Conservation (phyloP, 768 basidiomycete genomes). For the Lepiota venenata region DNA sequence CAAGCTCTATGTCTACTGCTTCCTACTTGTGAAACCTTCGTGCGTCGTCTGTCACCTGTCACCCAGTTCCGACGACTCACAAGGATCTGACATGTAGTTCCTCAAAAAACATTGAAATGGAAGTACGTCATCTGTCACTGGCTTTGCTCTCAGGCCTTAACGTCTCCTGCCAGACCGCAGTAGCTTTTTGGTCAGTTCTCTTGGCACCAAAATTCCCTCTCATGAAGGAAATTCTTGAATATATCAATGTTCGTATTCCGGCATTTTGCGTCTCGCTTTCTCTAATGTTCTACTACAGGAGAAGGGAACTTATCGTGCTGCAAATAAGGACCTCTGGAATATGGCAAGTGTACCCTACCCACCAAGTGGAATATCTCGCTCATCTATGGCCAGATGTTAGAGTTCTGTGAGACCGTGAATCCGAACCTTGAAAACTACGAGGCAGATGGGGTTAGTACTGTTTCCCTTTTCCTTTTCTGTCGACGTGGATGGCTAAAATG, state of each 20-base stretch:
- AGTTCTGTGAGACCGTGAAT: constrained; percentile 66
- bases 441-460: constrained; percentile 58
- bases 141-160: background rate
- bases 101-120: constrained; percentile 78
- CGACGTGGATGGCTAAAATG: background rate
- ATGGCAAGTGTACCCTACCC: constrained; percentile 49
- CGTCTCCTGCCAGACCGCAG: constrained; percentile 49
- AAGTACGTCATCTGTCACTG: constrained; percentile 41
- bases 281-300: constrained; percentile 28
- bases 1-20: constrained; percentile 70
- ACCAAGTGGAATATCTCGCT: constrained; percentile 3
- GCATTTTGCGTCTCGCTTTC: background rate
- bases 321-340: constrained; percentile 83
- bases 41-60: constrained; percentile 33
- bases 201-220: constrained; percentile 65
- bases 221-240: constrained; percentile 60
- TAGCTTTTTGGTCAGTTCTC: constrained; percentile 74
- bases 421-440: constrained; percentile 66
- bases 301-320: constrained; percentile 65
- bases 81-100: constrained; percentile 35
- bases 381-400: constrained; percentile 51
- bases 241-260: constrained; percentile 50
- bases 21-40: constrained; percentile 67
- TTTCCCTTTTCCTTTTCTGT: background rate
- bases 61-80: background rate